A percentile compares a stretch with the other conserved stretches of the same genome.
Evolutionary conservation across 2,329 filamentous ascomycete species (phyloP).

Genomic region (Cryoendolithus antarcticus): DNA sequence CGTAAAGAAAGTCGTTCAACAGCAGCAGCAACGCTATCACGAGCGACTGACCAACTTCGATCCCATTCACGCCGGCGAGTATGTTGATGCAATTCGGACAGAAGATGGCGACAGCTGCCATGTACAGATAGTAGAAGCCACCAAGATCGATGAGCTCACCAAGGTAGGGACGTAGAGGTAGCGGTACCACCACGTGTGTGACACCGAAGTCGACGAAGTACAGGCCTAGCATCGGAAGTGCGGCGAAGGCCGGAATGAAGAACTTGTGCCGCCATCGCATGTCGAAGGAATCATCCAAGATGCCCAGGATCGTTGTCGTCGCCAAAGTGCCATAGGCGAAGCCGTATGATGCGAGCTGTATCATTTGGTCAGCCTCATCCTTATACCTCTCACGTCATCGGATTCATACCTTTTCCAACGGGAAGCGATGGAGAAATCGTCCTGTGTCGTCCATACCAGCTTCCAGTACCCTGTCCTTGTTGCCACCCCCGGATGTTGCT

Average conservation of each 20-base stretch:
- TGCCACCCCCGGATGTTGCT: slow-evolving; percentile 84
- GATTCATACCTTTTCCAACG: slow-evolving; percentile 70
- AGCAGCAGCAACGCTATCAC: slow-evolving; percentile 75
- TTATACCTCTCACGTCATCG: background rate
- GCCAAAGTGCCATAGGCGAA: slow-evolving; percentile 89
- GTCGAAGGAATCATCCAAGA: slow-evolving; percentile 93
- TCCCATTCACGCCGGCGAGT: slow-evolving; percentile 93
- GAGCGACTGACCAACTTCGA: slow-evolving; percentile 89
- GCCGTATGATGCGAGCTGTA: slow-evolving; percentile 80
- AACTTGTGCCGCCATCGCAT: slow-evolving; percentile 99
- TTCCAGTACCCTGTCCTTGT: slow-evolving; percentile 71
- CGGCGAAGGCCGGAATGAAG: slow-evolving; percentile 88
- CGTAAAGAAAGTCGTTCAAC: slow-evolving; percentile 79
- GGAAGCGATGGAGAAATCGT: slow-evolving; percentile 79
- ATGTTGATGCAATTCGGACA: slow-evolving; percentile 99
- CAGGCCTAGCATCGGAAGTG: slow-evolving; percentile 84
- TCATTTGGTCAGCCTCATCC: slow-evolving; percentile 1
- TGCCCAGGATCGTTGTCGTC: slow-evolving; percentile 77
- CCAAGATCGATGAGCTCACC: slow-evolving; percentile 74
- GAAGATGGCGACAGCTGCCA: slow-evolving; percentile 93
- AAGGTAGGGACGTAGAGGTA: slow-evolving; percentile 71
- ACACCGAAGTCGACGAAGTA: slow-evolving; percentile 99
- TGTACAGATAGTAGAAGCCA: slow-evolving; percentile 78
- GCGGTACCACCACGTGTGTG: slow-evolving; percentile 84
- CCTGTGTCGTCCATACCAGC: slow-evolving; percentile 65